A percentile compares a stretch with the other conserved stretches of the same genome.
Evolutionary conservation across 208 protist species (phyloP).

Genomic region (Borovskyia barvae): DNA sequence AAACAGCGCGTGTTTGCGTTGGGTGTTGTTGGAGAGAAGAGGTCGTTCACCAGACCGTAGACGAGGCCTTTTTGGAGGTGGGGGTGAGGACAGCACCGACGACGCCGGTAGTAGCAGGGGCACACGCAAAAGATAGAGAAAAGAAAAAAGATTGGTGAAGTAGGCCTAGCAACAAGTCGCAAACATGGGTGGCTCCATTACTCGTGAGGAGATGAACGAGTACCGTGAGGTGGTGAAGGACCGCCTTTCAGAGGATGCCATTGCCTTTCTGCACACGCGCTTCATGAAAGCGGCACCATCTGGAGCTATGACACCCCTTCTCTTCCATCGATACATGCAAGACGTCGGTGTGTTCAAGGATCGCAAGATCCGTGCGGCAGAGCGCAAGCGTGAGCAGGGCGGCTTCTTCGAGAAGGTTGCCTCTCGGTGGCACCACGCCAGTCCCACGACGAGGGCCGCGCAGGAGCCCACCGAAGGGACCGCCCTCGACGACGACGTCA

Average conservation of each 20-base stretch:
- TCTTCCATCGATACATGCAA: conserved; percentile 87
- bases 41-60: too few species aligned
- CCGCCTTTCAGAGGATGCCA: conserved; percentile 79
- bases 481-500: conserved; percentile 23
- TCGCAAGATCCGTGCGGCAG: conserved; percentile 32
- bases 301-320: conserved; percentile 71
- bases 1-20: too few species aligned
- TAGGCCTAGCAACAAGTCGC: not conserved
- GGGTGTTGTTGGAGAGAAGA: too few species aligned
- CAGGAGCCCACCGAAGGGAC: not conserved
- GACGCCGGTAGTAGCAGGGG: too few species aligned
- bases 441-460: not conserved
- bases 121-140: conserved; percentile 5
- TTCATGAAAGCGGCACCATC: conserved; percentile 75
- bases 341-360: conserved; percentile 79
- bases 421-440: not conserved
- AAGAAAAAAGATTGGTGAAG: not conserved
- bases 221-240: conserved; percentile 83
- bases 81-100: too few species aligned
- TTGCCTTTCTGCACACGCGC: conserved; percentile 73
- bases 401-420: conserved; percentile 3
- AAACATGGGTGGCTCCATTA: conserved; percentile 71
- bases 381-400: conserved; percentile 11
- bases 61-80: too few species aligned
- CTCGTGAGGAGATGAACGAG: conserved; percentile 74